phyloP scores from a whole-genome alignment of 345 rosid species.

The Dovyalis caffra region DNA sequence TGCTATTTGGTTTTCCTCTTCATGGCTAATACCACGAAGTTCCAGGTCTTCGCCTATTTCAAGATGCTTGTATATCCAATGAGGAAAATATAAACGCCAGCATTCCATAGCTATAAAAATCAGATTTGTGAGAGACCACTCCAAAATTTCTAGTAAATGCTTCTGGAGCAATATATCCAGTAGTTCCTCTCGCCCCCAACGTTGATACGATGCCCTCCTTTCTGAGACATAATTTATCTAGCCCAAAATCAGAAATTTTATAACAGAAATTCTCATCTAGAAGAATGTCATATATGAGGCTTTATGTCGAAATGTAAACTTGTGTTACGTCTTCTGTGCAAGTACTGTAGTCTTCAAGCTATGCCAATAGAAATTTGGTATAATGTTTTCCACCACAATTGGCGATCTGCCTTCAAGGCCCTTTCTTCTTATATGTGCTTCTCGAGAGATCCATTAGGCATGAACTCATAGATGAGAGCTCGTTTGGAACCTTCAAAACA shows the following conservation, averaged over 20 bases:
- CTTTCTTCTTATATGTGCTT: conserved; percentile 3
- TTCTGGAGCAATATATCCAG: conserved; percentile 12
- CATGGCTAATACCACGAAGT: background rate
- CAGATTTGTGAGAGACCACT: conserved; percentile 12
- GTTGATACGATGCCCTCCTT: conserved; percentile 4
- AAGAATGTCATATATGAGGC: conserved; percentile 17
- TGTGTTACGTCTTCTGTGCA: conserved; percentile 10
- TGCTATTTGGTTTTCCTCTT: background rate
- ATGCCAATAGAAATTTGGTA: conserved; percentile 1
- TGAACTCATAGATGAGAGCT: conserved; percentile 6
- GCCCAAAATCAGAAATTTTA: conserved; percentile 8
- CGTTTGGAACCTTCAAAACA: background rate
- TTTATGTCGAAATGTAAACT: conserved; percentile 17
- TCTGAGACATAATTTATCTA: background rate
- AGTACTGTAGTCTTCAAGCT: conserved; percentile 12
- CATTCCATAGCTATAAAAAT: conserved; percentile 18
- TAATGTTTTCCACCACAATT: background rate
- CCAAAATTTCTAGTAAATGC: conserved; percentile 11
- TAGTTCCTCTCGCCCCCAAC: conserved; percentile 5
- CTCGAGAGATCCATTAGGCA: conserved; percentile 12
- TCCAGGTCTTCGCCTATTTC: background rate
- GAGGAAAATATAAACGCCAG: conserved; percentile 2
- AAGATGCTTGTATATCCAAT: conserved; percentile 2
- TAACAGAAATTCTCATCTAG: conserved; percentile 9
- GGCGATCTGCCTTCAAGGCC: background rate